These are phyloP conservation scores for Sugiyamaella sp. DNA, from an alignment of 1,139 yeast genomes.

Conservation along the genomic window DNA sequence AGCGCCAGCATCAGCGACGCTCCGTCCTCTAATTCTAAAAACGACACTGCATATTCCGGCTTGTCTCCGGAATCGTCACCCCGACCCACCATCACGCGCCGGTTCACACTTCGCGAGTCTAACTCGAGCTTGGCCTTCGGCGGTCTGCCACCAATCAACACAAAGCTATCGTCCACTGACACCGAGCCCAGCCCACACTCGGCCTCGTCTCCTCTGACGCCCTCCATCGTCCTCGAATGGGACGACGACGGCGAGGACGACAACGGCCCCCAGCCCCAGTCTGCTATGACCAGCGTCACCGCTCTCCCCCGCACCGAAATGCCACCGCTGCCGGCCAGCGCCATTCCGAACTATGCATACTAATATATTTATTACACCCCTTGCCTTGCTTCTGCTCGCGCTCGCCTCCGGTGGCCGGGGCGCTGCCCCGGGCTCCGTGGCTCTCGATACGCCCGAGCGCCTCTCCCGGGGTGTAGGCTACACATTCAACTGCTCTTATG, in stretches of 20 bases:
- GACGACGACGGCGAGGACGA: slow-evolving; percentile 38
- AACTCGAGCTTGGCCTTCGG: neutral
- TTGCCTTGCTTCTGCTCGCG: neutral
- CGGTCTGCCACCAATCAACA: slow-evolving; percentile 10
- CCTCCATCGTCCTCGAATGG: slow-evolving; percentile 39
- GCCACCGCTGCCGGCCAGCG: slow-evolving; percentile 27
- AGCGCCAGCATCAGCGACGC: neutral
- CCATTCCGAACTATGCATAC: neutral
- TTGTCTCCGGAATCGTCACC: slow-evolving; percentile 1
- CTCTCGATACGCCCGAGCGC: neutral
- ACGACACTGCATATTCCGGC: neutral
- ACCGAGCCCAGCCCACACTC: neutral
- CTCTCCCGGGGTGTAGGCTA: no score
- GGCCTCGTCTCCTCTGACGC: slow-evolving; percentile 27
- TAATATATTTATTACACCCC: slow-evolving; percentile 7
- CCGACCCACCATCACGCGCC: slow-evolving; percentile 27
- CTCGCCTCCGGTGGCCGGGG: slow-evolving; percentile 14
- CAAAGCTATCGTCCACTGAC: neutral
- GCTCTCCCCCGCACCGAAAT: slow-evolving; percentile 30
- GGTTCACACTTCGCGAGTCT: slow-evolving; percentile 33
- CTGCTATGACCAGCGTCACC: neutral
- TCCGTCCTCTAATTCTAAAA: neutral
- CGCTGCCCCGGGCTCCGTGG: neutral
- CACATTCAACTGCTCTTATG: no score
- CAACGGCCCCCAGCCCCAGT: neutral